Conservation (phyloP, 2,329 filamentous ascomycete species). For the Macroventuria anomochaeta region DNA sequence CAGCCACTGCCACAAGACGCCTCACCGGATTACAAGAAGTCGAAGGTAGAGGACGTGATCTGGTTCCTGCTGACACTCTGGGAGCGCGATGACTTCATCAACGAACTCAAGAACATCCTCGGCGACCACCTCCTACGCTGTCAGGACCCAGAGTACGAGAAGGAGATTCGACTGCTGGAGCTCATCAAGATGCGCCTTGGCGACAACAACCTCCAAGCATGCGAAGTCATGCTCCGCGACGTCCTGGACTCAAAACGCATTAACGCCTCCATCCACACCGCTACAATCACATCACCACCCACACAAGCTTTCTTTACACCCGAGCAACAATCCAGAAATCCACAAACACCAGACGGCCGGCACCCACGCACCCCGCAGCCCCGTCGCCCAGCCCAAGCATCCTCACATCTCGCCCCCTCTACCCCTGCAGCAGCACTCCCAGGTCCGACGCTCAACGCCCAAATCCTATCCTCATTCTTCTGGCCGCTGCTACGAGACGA, state of each 20-base stretch:
- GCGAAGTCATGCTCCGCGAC: slow-evolving; percentile 97
- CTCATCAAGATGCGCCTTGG: slow-evolving; percentile 89
- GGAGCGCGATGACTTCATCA: slow-evolving; percentile 92
- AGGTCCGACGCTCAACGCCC: slow-evolving; percentile 66
- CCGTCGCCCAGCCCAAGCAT: slow-evolving; percentile 27
- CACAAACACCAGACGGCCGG: slow-evolving; percentile 30
- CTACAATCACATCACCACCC: slow-evolving; percentile 16
- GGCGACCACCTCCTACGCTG: slow-evolving; percentile 76
- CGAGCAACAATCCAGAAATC: slow-evolving; percentile 16
- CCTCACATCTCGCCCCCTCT: slow-evolving; percentile 20
- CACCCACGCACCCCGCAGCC: slow-evolving; percentile 35
- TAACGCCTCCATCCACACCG: slow-evolving; percentile 60
- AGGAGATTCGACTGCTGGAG: slow-evolving; percentile 81
- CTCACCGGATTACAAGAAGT: slow-evolving; percentile 85
- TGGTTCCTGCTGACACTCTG: slow-evolving; percentile 88
- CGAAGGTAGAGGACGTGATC: slow-evolving; percentile 88
- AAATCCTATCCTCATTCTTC: slow-evolving; percentile 89
- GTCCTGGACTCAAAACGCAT: slow-evolving; percentile 81
- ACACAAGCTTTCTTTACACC: slow-evolving; percentile 25
- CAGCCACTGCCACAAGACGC: slow-evolving; percentile 91
- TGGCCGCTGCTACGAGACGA: slow-evolving; percentile 84
- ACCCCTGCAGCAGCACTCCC: slow-evolving; percentile 34
- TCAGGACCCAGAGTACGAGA: slow-evolving; percentile 70
- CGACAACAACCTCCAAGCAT: slow-evolving; percentile 83
- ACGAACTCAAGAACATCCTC: slow-evolving; percentile 89